These are phyloP conservation scores for Plasmodium adleri DNA, from an alignment of 169 alveolate species.

Conservation along the genomic window DNA sequence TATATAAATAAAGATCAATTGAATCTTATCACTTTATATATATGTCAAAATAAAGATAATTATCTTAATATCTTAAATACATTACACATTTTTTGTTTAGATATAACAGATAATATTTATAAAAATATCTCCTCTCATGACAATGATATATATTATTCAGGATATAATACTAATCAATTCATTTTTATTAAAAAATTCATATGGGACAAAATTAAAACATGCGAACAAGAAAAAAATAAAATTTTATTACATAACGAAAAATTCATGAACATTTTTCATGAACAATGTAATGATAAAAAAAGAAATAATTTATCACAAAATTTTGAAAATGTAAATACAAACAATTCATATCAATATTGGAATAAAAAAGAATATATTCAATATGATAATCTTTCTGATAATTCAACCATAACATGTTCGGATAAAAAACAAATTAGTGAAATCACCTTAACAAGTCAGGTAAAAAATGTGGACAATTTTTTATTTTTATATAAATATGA, in stretches of 20 bases:
- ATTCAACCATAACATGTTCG: background rate
- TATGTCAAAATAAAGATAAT: conserved; percentile 17
- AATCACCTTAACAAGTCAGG: background rate
- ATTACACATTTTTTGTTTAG: conserved; percentile 12
- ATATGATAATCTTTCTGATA: conserved; percentile 3
- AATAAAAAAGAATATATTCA: background rate
- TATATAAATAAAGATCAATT: conserved; percentile 29
- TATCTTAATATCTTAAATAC: conserved; percentile 11
- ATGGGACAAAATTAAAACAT: background rate
- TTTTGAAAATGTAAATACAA: too few species aligned
- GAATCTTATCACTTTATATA: conserved; percentile 3
- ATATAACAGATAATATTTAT: conserved; percentile 9
- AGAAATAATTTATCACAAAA: too few species aligned
- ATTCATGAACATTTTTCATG: too few species aligned
- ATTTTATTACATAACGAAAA: too few species aligned
- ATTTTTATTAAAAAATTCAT: conserved; percentile 5
- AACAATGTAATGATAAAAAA: too few species aligned
- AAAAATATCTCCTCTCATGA: background rate
- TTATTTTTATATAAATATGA: conserved; percentile 25
- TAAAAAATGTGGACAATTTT: conserved; percentile 1
- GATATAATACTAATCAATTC: conserved; percentile 1
- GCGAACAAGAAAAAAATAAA: too few species aligned
- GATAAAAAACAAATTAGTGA: conserved; percentile 1
- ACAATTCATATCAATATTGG: background rate
- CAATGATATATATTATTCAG: background rate